A percentile compares a stretch with the other conserved stretches of the same genome.
Evolutionary conservation across 2,329 filamentous ascomycete species (phyloP).

Genomic region (Colletotrichum sojae): DNA sequence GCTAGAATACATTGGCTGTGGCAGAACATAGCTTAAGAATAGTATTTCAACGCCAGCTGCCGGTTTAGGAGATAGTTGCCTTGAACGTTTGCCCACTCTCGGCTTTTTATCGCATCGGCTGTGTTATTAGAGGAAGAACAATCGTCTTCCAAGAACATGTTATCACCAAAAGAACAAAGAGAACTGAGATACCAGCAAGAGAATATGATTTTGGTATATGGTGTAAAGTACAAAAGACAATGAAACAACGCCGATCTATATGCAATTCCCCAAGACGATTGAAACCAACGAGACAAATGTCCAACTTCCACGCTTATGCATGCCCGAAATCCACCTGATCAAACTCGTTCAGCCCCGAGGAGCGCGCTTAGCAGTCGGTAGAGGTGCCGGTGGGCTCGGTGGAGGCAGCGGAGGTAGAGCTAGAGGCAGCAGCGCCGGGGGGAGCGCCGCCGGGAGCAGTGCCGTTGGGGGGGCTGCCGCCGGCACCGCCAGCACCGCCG

Average conservation of each 20-base stretch:
- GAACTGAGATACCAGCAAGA: not conserved
- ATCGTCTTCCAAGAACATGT: no score
- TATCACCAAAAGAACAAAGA: not conserved
- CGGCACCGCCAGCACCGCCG: conserved; percentile 41
- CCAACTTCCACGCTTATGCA: conserved; percentile 13
- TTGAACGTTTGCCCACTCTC: no score
- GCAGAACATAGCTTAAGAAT: no score
- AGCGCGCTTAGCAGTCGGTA: not conserved
- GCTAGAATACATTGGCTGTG: not conserved
- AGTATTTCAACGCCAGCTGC: no score
- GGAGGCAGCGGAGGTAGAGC: not conserved
- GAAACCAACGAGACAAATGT: not conserved
- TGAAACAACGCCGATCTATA: conserved; percentile 15
- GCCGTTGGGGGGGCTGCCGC: conserved; percentile 34
- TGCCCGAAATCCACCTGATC: not conserved
- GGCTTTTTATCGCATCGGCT: no score
- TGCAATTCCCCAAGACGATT: not conserved
- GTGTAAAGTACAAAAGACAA: not conserved
- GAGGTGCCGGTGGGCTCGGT: not conserved
- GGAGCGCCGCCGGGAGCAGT: conserved; percentile 29
- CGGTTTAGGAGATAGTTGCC: no score
- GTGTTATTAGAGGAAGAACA: no score
- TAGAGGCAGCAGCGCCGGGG: not conserved
- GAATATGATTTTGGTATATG: conserved; percentile 5
- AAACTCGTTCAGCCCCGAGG: not conserved